Conservation (phyloP, 495 filamentous ascomycete species). For the Lasiosphaeriaceae sp. region DNA sequence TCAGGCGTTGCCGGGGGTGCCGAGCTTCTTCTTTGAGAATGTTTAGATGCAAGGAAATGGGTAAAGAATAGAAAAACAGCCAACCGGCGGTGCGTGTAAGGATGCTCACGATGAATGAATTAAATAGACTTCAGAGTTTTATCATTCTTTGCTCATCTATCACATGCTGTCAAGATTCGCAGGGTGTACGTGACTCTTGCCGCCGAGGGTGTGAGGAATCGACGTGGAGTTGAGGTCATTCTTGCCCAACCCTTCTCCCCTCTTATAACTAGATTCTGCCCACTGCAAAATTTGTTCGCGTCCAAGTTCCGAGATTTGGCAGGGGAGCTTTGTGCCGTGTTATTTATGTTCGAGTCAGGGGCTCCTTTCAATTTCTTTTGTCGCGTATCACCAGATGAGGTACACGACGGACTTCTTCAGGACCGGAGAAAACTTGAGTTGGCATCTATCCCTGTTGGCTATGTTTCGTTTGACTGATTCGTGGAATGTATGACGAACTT, state of each 20-base stretch:
- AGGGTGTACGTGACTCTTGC: too few relatives aligned
- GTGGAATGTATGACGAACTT: background rate
- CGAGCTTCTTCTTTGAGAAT: conserved; percentile 76
- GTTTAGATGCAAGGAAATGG: conserved; percentile 30
- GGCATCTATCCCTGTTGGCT: background rate
- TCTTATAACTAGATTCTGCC: background rate
- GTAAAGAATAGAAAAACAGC: background rate
- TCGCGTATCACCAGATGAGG: too few relatives aligned
- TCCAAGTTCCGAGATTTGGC: too few relatives aligned
- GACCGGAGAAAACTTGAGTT: too few relatives aligned
- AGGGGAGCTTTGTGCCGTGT: too few relatives aligned
- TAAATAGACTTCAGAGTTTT: background rate
- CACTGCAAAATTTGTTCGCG: too few relatives aligned
- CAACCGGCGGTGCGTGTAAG: background rate
- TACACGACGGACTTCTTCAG: too few relatives aligned
- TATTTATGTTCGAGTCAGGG: too few relatives aligned
- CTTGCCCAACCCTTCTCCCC: background rate
- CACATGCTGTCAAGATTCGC: background rate
- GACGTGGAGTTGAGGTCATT: background rate
- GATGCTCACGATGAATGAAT: background rate
- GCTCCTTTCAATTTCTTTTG: too few relatives aligned
- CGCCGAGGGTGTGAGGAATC: background rate
- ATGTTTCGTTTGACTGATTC: background rate
- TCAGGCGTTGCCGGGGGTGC: conserved; percentile 71
- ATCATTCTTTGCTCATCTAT: background rate